Evolutionary conservation across 306 rosid genomes (phyloP).

Genomic region (Luffa acutangula): DNA sequence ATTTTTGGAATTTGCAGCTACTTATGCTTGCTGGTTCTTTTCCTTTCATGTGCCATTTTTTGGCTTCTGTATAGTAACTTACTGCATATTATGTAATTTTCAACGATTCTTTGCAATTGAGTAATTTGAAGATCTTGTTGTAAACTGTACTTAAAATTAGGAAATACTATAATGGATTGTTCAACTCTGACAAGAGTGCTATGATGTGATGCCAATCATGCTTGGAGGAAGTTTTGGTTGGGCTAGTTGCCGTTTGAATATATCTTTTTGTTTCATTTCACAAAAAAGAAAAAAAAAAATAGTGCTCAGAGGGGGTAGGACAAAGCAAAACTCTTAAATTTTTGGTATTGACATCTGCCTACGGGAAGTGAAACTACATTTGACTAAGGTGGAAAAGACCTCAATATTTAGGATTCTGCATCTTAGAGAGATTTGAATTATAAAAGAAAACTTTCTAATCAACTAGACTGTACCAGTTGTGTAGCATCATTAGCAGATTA

Average conservation of each 20-base stretch:
- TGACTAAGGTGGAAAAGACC: background rate
- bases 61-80: background rate
- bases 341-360: background rate
- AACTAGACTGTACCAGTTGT: background rate
- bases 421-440: background rate
- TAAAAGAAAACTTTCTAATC: background rate
- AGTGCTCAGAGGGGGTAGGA: background rate
- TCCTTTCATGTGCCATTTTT: too few relatives aligned
- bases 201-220: background rate
- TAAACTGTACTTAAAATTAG: background rate
- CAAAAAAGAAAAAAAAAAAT: too few relatives aligned
- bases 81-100: background rate
- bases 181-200: background rate
- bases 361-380: background rate
- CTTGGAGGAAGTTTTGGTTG: too few relatives aligned
- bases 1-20: background rate
- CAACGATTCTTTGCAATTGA: background rate
- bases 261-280: too few relatives aligned
- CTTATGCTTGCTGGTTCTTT: background rate
- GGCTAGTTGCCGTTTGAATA: too few relatives aligned
- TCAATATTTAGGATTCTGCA: background rate
- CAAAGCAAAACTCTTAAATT: background rate
- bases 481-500: background rate
- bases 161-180: background rate
- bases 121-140: background rate